These are phyloP conservation scores for Albifimbria verrucaria DNA, from an alignment of 2,329 filamentous ascomycete genomes.

Conservation along the genomic window DNA sequence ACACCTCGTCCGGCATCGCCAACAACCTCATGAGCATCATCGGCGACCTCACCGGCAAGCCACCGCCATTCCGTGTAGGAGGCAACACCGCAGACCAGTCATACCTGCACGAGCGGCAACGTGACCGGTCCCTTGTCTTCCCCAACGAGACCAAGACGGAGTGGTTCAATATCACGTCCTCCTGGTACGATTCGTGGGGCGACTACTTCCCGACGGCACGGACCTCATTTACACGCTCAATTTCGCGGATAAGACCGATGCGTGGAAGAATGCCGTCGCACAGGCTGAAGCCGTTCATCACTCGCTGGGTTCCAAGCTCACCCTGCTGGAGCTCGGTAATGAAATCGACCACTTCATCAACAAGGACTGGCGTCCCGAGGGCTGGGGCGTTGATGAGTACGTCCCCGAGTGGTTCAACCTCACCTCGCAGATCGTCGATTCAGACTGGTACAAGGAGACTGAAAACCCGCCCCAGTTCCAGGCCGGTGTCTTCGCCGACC, in stretches of 20 bases:
- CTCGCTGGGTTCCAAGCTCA: neutral
- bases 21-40: neutral
- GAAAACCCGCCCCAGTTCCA: neutral
- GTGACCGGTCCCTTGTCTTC: neutral
- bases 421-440: neutral
- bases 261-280: neutral
- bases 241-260: neutral
- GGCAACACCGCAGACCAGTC: neutral
- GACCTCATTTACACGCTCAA: neutral
- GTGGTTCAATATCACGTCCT: neutral
- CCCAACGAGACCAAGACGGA: neutral
- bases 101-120: neutral
- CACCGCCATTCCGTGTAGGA: neutral
- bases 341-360: conserved; percentile 2
- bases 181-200: neutral
- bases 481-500: neutral
- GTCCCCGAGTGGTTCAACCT: neutral
- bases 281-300: neutral
- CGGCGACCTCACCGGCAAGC: neutral
- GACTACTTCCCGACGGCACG: neutral
- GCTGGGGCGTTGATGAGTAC: neutral
- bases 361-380: neutral
- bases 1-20: neutral
- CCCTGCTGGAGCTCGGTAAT: neutral
- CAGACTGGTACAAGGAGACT: neutral